Evolutionary conservation across 352 stramenopile species (phyloP), one percentile per base, ranked within the genome.

Genomic region (Phytophthora rubi): DNA sequence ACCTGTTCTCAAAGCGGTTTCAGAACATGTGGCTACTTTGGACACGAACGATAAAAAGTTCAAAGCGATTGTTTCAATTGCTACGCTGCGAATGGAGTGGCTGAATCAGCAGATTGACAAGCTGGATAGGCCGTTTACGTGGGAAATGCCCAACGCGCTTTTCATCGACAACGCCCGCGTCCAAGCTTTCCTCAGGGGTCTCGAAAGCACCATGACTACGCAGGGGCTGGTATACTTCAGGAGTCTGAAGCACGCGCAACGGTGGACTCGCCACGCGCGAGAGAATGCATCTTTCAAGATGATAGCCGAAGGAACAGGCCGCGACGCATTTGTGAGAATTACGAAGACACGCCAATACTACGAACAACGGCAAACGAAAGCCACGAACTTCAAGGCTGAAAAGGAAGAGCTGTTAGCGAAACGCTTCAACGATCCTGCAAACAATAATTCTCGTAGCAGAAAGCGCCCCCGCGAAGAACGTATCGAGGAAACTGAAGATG

Each of bases 261-360:
- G 52, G n/a, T 68, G 51, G 51, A 61, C 60, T 6, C n/a, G 39
- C 28, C 51, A 68, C 16, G 21, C n/a, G 1, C 42, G 53, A 26
- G 28, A 35, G 0, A 57, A 62, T 35, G 53, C 57, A 33, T 51
- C 57, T 3, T 72, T 72, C 26, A 47, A 35, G 12, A n/a, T 76
- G 33, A 39, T 16, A 49, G 57, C 63, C 16, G 68, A 58, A 56
- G 68, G 68, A 32, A 62, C 6, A 18, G 55, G 55, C 12, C 61
- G 62, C 0, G 44, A 70, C 21, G 61, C 62, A 37, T 63, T 63
- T 48, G 68, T 71, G 18, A 59, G 59, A 26, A 71, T 71, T 45
- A 67, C 55, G 21, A 75, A 71, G 52, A 71, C 62, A 3, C 68
- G 56, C 9, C 37, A 54, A 21, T 30, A 45, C 16, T 56, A 28